Conservation (phyloP, 345 rosid genomes). For the Aegle marmelos region DNA sequence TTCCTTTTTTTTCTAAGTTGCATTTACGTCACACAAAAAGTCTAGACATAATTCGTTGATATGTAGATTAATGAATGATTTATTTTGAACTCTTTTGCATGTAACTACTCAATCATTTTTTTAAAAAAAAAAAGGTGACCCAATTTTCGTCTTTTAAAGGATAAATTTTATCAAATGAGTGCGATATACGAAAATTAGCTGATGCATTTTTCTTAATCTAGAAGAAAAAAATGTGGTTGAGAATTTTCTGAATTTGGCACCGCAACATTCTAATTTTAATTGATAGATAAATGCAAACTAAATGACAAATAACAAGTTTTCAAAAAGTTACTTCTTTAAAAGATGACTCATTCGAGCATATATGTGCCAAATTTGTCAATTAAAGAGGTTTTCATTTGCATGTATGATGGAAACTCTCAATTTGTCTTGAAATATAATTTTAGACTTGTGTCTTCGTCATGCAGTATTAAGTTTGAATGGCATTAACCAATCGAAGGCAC, state of each 20-base stretch:
- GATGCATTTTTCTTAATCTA: background rate
- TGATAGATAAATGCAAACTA: background rate
- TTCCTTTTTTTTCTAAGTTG: no score
- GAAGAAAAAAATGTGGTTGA: background rate
- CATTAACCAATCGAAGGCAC: background rate
- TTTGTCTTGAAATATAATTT: background rate
- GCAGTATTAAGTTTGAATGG: background rate
- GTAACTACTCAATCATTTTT: no score
- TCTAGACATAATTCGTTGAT: no score
- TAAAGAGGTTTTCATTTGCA: background rate
- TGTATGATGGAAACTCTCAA: background rate
- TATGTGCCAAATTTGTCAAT: slow-evolving; percentile 7
- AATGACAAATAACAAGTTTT: slow-evolving; percentile 11
- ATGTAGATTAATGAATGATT: no score
- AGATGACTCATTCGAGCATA: background rate
- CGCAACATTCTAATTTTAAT: background rate
- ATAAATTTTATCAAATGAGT: no score
- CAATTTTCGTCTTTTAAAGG: no score
- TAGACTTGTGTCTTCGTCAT: background rate
- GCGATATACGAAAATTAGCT: no score
- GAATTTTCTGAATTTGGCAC: background rate
- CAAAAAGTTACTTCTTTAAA: background rate
- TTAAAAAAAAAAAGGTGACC: no score
- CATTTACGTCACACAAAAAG: no score
- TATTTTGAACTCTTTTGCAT: no score